Percentiles rank a stretch among this genome's conserved stretches.
Evolutionary conservation across 192 early-diverging fungal genomes (phyloP).

Genomic region (Rhizoclosmatium globosum): DNA sequence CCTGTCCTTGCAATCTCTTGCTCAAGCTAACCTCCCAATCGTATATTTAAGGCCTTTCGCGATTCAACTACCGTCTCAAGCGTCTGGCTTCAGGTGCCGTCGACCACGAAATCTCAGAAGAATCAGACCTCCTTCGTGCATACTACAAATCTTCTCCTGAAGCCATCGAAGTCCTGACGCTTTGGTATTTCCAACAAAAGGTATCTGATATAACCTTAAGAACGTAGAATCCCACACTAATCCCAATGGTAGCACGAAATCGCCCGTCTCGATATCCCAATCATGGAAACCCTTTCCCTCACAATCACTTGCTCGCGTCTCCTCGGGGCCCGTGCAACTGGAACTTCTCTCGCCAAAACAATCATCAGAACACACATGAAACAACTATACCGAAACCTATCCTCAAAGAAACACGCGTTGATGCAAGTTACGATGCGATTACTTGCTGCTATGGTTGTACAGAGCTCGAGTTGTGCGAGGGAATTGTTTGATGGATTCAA

Average conservation of each 20-base stretch:
- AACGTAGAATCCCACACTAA: not conserved
- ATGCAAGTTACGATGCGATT: conserved; percentile 71
- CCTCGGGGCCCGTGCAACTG: conserved; percentile 42
- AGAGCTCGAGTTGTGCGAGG: conserved; percentile 61
- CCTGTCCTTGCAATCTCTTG: too few relatives aligned
- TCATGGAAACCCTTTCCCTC: conserved; percentile 69
- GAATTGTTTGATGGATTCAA: conserved; percentile 79
- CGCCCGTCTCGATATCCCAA: conserved; percentile 50
- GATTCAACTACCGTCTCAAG: conserved; percentile 37
- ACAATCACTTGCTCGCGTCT: conserved; percentile 61
- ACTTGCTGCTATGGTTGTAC: conserved; percentile 68
- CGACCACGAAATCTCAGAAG: conserved; percentile 49
- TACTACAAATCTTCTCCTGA: conserved; percentile 72
- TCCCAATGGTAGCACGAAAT: conserved; percentile 55
- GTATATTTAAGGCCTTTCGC: conserved; percentile 30
- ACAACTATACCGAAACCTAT: conserved; percentile 67
- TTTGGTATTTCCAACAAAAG: conserved; percentile 72
- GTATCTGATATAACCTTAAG: conserved; percentile 38
- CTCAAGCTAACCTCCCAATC: not conserved
- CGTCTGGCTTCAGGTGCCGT: conserved; percentile 38
- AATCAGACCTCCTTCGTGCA: conserved; percentile 43
- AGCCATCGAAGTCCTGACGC: conserved; percentile 60
- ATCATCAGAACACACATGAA: conserved; percentile 76
- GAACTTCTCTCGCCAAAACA: conserved; percentile 51
- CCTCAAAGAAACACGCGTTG: conserved; percentile 62